These are phyloP conservation scores for Fusarium abutilonis DNA, from an alignment of 2,329 filamentous ascomycete species.

Conservation along the genomic window DNA sequence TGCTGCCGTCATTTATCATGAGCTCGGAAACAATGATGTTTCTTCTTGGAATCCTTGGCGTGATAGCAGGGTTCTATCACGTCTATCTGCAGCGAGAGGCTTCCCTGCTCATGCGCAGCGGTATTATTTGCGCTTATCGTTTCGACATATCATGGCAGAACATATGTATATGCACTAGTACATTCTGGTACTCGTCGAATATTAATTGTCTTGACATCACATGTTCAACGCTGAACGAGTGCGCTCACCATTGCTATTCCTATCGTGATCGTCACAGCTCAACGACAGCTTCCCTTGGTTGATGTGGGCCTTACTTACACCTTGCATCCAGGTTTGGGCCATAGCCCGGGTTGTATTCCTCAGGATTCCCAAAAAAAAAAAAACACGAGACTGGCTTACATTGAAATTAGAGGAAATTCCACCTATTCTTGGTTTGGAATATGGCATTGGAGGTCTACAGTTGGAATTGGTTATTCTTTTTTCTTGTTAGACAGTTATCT, in stretches of 20 bases:
- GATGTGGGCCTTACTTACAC: constrained; percentile 23
- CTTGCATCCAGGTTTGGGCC: constrained; percentile 22
- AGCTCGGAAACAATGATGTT: not conserved
- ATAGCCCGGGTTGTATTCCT: no score
- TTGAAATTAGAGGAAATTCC: no score
- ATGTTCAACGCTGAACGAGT: not conserved
- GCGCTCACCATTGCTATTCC: constrained; percentile 1
- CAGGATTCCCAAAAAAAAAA: no score
- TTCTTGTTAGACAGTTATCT: no score
- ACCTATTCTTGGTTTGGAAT: no score
- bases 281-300: constrained; percentile 8
- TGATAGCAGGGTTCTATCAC: not conserved
- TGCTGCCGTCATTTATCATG: not conserved
- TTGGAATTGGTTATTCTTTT: no score
- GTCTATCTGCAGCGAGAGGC: not conserved
- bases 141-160: constrained; percentile 6
- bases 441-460: no score
- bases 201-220: constrained; percentile 11
- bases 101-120: not conserved
- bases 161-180: not conserved
- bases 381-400: no score
- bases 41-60: not conserved
- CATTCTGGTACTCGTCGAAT: not conserved
- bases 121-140: constrained; percentile 3
- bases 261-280: constrained; percentile 1